phyloP scores from a whole-genome alignment of 2,329 filamentous ascomycete genomes.

The Trichoderma oligosporum region DNA sequence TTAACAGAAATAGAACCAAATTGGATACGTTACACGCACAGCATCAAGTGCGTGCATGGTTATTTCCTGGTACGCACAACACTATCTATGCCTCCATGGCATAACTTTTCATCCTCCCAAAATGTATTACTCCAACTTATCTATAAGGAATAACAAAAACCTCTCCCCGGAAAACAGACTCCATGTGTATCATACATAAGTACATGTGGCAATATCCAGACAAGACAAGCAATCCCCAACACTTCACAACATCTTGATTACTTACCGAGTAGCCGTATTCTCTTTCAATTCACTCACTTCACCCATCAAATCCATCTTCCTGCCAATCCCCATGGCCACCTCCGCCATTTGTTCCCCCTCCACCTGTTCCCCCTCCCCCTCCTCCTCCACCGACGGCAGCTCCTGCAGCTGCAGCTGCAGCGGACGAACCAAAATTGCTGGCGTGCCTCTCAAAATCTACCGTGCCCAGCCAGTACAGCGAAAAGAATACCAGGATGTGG shows the following conservation, averaged over 20 bases:
- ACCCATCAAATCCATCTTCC: slow-evolving; percentile 55
- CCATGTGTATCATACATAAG: slow-evolving; percentile 6
- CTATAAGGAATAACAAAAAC: not conserved
- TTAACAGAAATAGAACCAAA: not conserved
- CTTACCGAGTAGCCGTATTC: not conserved
- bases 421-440: slow-evolving; percentile 50
- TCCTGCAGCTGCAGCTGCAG: slow-evolving; percentile 42
- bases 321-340: slow-evolving; percentile 56
- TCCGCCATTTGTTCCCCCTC: slow-evolving; percentile 24
- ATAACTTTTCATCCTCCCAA: not conserved
- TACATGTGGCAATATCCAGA: slow-evolving; percentile 9
- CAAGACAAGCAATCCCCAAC: not conserved
- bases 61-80: not conserved
- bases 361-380: slow-evolving; percentile 23
- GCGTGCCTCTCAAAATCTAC: slow-evolving; percentile 61
- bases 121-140: not conserved
- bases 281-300: slow-evolving; percentile 25
- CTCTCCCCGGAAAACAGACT: not conserved
- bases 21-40: too few species aligned
- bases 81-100: not conserved
- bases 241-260: not conserved
- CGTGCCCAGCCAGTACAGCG: slow-evolving; percentile 79
- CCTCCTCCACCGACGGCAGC: slow-evolving; percentile 31
- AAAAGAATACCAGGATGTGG: slow-evolving; percentile 81
- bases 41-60: not conserved